Conservation (phyloP, 2,329 filamentous ascomycete genomes). For the Xylaria sp. region DNA sequence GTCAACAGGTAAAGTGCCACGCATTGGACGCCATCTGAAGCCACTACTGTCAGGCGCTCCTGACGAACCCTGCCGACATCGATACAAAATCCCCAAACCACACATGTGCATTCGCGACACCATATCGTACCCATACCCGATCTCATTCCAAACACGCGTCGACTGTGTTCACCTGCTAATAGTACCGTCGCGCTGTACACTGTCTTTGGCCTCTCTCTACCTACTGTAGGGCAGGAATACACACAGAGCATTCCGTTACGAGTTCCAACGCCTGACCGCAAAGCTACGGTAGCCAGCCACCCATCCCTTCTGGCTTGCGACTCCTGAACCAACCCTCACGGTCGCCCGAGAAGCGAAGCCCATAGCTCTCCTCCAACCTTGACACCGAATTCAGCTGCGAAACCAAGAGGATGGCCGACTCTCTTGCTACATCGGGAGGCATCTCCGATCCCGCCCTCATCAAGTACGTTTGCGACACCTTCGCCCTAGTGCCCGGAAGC, state of each 20-base stretch:
- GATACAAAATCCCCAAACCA: conserved; percentile 15
- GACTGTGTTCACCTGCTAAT: conserved; percentile 20
- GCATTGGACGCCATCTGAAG: no score
- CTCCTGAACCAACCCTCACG: background rate
- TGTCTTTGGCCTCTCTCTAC: background rate
- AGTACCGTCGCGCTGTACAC: no score
- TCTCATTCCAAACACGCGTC: conserved; percentile 11
- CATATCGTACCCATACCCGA: conserved; percentile 6
- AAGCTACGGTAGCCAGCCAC: conserved; percentile 3
- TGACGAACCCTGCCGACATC: conserved; percentile 3
- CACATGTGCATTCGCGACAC: conserved; percentile 13
- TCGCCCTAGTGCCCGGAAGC: conserved; percentile 20
- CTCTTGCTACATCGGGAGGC: conserved; percentile 53
- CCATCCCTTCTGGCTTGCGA: background rate
- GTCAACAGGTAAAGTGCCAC: no score
- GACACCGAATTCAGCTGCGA: conserved; percentile 11
- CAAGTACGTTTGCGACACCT: conserved; percentile 51
- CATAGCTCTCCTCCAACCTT: conserved; percentile 14
- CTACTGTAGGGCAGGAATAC: background rate
- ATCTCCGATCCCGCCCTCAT: conserved; percentile 70
- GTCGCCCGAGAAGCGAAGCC: conserved; percentile 12
- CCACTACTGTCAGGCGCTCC: no score
- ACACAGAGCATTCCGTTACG: conserved; percentile 6
- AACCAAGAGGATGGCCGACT: conserved; percentile 33
- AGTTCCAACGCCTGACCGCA: conserved; percentile 2